These are phyloP conservation scores for Irpex sp. DNA, from an alignment of 1,284 basidiomycete species.

Conservation along the genomic window DNA sequence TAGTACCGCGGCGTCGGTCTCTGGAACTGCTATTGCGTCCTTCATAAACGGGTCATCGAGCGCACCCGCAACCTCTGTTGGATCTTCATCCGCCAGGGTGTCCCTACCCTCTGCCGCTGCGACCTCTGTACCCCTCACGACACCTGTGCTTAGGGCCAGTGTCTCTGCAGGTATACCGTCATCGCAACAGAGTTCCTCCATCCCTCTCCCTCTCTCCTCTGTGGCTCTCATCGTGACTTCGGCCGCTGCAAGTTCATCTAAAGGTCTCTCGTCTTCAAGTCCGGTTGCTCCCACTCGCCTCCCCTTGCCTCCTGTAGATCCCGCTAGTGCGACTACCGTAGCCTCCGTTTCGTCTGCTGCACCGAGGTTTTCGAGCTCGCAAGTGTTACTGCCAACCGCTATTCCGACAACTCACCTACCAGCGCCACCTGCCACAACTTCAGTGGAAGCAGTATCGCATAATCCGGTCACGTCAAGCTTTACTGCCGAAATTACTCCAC, in stretches of 20 bases:
- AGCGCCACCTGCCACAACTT: neutral
- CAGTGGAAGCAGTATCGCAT: neutral
- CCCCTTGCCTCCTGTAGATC: neutral
- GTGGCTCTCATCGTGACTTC: neutral
- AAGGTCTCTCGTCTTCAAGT: neutral
- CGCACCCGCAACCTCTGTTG: neutral
- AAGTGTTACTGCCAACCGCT: neutral
- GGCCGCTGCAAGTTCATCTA: neutral
- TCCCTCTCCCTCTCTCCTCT: neutral
- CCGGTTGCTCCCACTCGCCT: neutral
- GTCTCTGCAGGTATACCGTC: neutral
- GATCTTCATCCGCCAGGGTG: slow-evolving; percentile 1
- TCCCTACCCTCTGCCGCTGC: slow-evolving; percentile 2
- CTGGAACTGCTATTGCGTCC: slow-evolving; percentile 2
- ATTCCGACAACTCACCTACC: neutral
- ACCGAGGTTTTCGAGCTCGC: neutral
- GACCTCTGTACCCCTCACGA: neutral
- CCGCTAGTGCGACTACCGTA: neutral
- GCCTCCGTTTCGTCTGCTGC: neutral
- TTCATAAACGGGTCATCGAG: slow-evolving; percentile 1
- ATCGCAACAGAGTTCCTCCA: neutral
- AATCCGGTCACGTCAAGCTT: neutral
- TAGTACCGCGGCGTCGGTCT: slow-evolving; percentile 3
- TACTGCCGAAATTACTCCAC: neutral
- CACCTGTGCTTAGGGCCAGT: neutral